Base-by-base conservation (phyloP, 2,329 filamentous ascomycete species). In the Dactylellina haptotyla region DNA sequence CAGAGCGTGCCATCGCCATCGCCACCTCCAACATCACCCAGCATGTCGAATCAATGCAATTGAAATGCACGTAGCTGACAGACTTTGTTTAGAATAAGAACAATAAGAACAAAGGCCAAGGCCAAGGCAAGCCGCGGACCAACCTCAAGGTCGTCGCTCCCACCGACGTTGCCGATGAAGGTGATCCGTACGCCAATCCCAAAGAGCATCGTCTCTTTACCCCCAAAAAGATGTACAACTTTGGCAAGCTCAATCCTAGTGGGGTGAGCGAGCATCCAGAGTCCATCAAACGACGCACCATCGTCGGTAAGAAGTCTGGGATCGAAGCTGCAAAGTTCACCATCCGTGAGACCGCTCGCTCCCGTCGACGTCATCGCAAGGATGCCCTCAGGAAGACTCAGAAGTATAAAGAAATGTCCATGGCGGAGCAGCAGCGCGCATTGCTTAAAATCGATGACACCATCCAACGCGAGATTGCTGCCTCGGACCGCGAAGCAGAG, bases 251-350 rank as follows among this genome's bases (percentile, higher is more conserved):
- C 2, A 12, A 43, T 9, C 70, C 70, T 25, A 34, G 32, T 26
- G 70, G 70, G n/a, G 25, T 6, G 3, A 67, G 63, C 23, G 23
- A 3, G 20, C 70, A 75, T 26, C 70, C 70, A n/a, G 70, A 75
- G 53, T 75, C 70, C 20, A 26, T 69, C 9, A 75, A 75, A 23
- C 28, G 70, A 32, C 62, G 70, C 2, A 39, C 12, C n/a, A 75
- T 69, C 9, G 48, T 69, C n/a, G 54, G 32, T n/a, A 75, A 69
- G 34, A 75, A 75, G n/a, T 2, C 2, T 4, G 70, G 70, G 9
- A 20, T 75, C 26, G 70, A 50, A n/a, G 70, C 70, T 0, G 70
- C 63, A 14, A 66, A 64, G 50, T 75, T 69, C 30, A 63, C 63
- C 8, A 37, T 69, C 20, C 41, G 64, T 18, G 70, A 75, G 41